Evolutionary conservation across 1,284 basidiomycete genomes (phyloP), one percentile per base, ranked within the genome.

Genomic region (Malassezia globosa): DNA sequence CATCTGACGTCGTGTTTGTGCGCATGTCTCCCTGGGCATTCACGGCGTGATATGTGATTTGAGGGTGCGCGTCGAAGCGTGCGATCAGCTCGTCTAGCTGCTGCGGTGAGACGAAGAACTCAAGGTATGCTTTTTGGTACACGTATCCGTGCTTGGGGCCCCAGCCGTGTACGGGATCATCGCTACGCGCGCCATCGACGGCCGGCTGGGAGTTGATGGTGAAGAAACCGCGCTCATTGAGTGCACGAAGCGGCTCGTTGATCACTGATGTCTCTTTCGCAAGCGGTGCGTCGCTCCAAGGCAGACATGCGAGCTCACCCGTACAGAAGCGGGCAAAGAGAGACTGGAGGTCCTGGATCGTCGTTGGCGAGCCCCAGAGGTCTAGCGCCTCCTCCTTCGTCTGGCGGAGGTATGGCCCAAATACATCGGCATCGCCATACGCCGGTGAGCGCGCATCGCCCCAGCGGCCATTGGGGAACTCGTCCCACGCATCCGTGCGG

Each of bases 181-280:
- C 82, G 61, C 85, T 88, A 35, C 72, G 75, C 11, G 76, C 80
- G 4, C 84, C 85, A 66, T 96, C 84, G 6, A 95, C 82, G 1
- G 88, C 85, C 16, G 92, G 92, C 72, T 97, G 92, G 33, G 87
- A 92, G 74, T 96, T 96, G 76, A 99, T 96, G 2, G 92, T 97
- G 63, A 95, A 75, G 55, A 95, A 70, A 7, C 92, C 90, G 25
- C 85, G 76, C 54, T 81, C 77, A 73, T 96, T 96, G 76, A 97
- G 82, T 69, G 79, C 79, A 8, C 83, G 79, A 13, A 99, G 78
- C 66, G 85, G 81, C 39, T 78, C 74, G 25, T 83, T 77, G 70
- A 99, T 97, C 52, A 84, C 79, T 10, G 78, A 76, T 2, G 87
- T 97, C 75, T 99, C 92, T 38, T 78, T 79, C 24, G 87, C 81